Conservation (phyloP, 2,329 filamentous ascomycete genomes). For the Scopulariopsis brevicaulis region DNA sequence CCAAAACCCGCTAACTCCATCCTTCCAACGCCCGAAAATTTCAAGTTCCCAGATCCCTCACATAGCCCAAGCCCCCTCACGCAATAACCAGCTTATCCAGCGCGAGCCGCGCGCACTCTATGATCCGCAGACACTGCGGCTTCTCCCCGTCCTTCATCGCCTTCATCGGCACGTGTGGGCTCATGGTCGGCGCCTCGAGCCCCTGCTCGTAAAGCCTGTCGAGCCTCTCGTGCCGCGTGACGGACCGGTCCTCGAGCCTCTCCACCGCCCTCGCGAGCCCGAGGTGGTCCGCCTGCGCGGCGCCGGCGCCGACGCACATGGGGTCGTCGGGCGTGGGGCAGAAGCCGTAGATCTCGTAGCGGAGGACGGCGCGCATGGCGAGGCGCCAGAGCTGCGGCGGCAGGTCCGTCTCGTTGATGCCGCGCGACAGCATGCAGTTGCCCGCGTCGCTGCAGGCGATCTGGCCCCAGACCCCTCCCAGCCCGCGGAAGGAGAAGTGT, state of each 20-base stretch:
- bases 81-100: conserved; percentile 1
- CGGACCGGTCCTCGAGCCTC: conserved; percentile 38
- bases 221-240: conserved; percentile 33
- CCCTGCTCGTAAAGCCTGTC: conserved; percentile 23
- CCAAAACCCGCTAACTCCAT: neutral
- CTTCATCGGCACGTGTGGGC: conserved; percentile 12
- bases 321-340: conserved; percentile 10
- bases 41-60: neutral
- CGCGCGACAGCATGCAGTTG: conserved; percentile 7
- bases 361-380: conserved; percentile 40
- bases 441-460: conserved; percentile 16
- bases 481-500: conserved; percentile 29
- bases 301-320: neutral
- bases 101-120: neutral
- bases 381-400: conserved; percentile 42
- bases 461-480: conserved; percentile 37
- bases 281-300: conserved; percentile 18
- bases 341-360: conserved; percentile 46
- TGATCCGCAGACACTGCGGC: neutral
- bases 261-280: conserved; percentile 43
- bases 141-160: conserved; percentile 6
- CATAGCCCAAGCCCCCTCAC: neutral
- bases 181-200: neutral
- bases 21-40: neutral
- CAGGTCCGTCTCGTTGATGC: conserved; percentile 31